These are phyloP conservation scores for Coemansia sp. DNA, from an alignment of 192 early-diverging fungal genomes.

Conservation along the genomic window DNA sequence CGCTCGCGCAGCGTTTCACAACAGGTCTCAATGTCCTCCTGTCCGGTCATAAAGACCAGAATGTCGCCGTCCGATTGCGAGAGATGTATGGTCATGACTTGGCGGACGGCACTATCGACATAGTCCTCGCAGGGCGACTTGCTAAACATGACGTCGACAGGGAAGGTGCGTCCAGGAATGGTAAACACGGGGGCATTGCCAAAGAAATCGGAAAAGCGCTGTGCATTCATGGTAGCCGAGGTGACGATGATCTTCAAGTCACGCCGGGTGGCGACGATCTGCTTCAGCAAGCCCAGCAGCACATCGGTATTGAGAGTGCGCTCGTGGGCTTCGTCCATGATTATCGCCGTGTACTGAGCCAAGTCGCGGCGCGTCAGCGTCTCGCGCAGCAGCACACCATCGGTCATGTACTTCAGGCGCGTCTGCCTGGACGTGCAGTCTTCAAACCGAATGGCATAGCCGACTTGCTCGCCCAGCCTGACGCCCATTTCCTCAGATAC, in stretches of 20 bases:
- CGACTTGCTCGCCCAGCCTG: conserved; percentile 88
- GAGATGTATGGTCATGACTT: conserved; percentile 93
- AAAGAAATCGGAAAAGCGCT: conserved; percentile 91
- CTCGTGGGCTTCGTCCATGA: conserved; percentile 99
- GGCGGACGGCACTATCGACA: conserved; percentile 89
- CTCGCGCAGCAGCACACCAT: conserved; percentile 94
- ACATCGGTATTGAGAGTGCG: conserved; percentile 95
- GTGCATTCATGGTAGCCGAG: conserved; percentile 92
- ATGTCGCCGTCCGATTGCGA: conserved; percentile 92
- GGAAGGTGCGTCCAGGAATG: conserved; percentile 93
- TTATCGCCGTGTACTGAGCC: conserved; percentile 83
- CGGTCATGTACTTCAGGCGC: conserved; percentile 98
- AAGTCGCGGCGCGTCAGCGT: conserved; percentile 81
- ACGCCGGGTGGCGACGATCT: conserved; percentile 69
- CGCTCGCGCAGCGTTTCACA: conserved; percentile 69
- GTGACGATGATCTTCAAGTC: conserved; percentile 96
- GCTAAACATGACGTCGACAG: conserved; percentile 92
- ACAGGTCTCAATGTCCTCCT: conserved; percentile 96
- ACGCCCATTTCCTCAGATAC: conserved; percentile 97
- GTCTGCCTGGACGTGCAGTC: conserved; percentile 92
- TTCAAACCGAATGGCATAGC: conserved; percentile 98
- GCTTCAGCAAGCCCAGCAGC: conserved; percentile 88
- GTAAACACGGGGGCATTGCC: conserved; percentile 88
- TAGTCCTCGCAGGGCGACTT: conserved; percentile 95
- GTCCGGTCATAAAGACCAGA: conserved; percentile 94